These are phyloP conservation scores for Blastocystis sp. DNA, from an alignment of 352 stramenopile genomes.

Conservation along the genomic window DNA sequence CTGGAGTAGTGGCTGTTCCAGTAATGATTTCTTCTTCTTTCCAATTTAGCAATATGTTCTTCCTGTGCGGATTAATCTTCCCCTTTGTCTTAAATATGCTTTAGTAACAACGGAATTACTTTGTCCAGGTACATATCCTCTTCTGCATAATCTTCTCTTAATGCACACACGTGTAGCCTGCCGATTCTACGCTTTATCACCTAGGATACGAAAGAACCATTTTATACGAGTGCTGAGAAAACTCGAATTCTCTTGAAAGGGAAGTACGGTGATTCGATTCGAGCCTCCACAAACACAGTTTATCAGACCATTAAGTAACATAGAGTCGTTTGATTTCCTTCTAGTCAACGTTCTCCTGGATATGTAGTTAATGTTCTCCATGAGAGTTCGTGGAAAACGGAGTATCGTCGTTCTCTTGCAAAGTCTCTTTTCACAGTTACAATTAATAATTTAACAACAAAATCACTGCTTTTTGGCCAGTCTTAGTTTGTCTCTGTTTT, in stretches of 20 bases:
- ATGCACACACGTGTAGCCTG: conserved; percentile 29
- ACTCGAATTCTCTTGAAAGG: conserved; percentile 18
- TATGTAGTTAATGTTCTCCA: conserved; percentile 21
- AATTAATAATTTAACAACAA: neutral
- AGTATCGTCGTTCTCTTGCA: neutral
- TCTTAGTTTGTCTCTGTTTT: neutral
- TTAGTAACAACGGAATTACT: conserved; percentile 19
- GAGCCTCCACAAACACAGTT: neutral
- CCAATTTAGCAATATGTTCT: neutral
- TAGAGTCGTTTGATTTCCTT: neutral
- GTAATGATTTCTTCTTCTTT: neutral
- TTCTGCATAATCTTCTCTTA: conserved; percentile 27
- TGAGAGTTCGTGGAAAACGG: neutral
- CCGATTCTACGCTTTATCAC: neutral
- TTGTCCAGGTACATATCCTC: conserved; percentile 11
- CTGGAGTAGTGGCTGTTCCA: conserved; percentile 1
- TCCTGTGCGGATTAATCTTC: conserved; percentile 4
- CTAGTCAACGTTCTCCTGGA: neutral
- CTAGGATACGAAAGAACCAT: conserved; percentile 7
- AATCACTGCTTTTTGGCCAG: conserved; percentile 13
- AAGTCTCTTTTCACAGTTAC: conserved; percentile 30
- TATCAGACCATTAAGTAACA: conserved; percentile 30
- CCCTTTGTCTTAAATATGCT: conserved; percentile 6
- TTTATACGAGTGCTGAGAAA: conserved; percentile 28
- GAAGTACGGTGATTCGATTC: conserved; percentile 30